A percentile compares a stretch with the other conserved stretches of the same genome.
These are phyloP conservation scores for Puccinia polysora DNA, from an alignment of 1,284 basidiomycete species.

Conservation along the genomic window DNA sequence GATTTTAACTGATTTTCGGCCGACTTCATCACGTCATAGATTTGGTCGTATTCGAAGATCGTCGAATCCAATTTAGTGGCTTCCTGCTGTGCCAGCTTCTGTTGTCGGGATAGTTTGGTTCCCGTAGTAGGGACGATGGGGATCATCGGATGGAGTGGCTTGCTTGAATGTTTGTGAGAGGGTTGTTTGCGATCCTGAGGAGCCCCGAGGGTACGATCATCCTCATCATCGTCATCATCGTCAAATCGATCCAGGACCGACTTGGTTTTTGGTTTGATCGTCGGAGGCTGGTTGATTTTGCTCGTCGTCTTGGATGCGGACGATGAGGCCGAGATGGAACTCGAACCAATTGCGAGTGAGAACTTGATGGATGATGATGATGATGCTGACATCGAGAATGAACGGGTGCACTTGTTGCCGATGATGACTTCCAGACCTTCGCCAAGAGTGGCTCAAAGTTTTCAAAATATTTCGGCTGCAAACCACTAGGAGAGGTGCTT, in stretches of 20 bases:
- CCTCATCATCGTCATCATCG: conserved; percentile 21
- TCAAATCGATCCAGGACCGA: conserved; percentile 12
- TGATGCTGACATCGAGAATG: too few species aligned
- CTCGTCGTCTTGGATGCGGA: too few species aligned
- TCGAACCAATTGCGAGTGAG: too few species aligned
- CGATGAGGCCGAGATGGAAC: too few species aligned
- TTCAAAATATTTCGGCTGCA: too few species aligned
- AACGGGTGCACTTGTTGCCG: too few species aligned
- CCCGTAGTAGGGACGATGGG: not conserved
- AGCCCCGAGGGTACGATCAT: too few species aligned
- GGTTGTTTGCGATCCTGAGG: not conserved
- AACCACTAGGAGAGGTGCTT: too few species aligned
- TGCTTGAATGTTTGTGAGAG: not conserved
- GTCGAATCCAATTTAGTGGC: conserved; percentile 74
- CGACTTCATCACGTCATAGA: conserved; percentile 92
- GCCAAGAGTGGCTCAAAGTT: too few species aligned
- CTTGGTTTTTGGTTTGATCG: conserved; percentile 17
- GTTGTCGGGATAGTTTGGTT: conserved; percentile 34
- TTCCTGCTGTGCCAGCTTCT: conserved; percentile 48
- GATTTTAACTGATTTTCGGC: conserved; percentile 70
- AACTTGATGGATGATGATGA: too few species aligned
- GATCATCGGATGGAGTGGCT: not conserved
- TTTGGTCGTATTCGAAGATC: conserved; percentile 92
- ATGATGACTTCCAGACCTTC: too few species aligned
- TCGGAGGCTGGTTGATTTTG: too few species aligned